Percentiles rank a stretch among this genome's conserved stretches.
Evolutionary conservation across 805 yeast species (phyloP).

Genomic region (Starmerella asiatica): DNA sequence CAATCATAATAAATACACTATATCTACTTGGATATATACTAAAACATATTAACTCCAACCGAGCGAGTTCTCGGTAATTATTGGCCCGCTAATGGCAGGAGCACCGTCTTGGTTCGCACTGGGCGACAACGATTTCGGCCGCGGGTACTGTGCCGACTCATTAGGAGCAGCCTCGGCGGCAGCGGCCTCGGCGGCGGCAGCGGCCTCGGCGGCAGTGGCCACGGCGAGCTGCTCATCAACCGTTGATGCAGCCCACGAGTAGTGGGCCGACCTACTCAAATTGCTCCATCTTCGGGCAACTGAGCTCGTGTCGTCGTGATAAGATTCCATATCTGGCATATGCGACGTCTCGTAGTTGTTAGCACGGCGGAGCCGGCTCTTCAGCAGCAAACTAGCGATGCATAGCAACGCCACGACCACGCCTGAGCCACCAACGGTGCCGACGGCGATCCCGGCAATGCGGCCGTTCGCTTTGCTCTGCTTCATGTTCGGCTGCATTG

Average conservation of each 20-base stretch:
- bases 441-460: slow-evolving; percentile 68
- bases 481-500: slow-evolving; percentile 25
- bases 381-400: slow-evolving; percentile 3
- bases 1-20: too few relatives aligned
- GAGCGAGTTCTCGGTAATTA: slow-evolving; percentile 30
- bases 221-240: not conserved
- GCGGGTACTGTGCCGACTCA: not conserved
- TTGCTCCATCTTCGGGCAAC: slow-evolving; percentile 10
- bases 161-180: not conserved
- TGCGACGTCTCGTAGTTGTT: slow-evolving; percentile 27
- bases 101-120: not conserved
- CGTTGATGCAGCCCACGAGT: not conserved
- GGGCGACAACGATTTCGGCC: not conserved
- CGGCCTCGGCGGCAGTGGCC: not conserved
- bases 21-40: not conserved
- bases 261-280: not conserved
- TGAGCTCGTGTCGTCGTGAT: slow-evolving; percentile 15
- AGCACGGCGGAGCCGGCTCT: slow-evolving; percentile 33
- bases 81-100: slow-evolving; percentile 29
- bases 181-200: not conserved
- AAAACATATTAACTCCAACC: slow-evolving; percentile 27
- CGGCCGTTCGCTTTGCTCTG: slow-evolving; percentile 25
- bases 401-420: slow-evolving; percentile 50
- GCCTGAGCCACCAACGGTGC: slow-evolving; percentile 66
- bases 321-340: slow-evolving; percentile 18